These are phyloP conservation scores for Aphelidium insulamus DNA, from an alignment of 371 early-diverging fungal genomes.

Conservation along the genomic window DNA sequence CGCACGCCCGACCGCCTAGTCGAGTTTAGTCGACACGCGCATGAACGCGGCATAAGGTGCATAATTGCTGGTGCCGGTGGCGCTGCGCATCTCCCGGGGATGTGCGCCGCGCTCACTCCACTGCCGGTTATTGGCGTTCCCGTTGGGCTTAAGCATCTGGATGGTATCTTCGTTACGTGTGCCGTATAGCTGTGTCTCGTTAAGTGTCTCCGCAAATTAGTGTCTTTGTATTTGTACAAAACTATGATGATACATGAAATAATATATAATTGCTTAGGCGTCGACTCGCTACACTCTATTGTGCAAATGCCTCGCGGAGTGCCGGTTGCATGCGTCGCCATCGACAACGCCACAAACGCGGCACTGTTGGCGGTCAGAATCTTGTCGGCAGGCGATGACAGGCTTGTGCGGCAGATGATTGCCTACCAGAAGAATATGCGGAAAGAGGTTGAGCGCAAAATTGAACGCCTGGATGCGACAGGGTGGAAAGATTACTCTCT, in stretches of 20 bases:
- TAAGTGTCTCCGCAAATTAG: too few relatives aligned
- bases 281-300: slow-evolving; percentile 84
- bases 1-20: slow-evolving; percentile 83
- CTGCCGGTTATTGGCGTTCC: slow-evolving; percentile 94
- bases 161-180: too few relatives aligned
- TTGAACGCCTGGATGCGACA: slow-evolving; percentile 38
- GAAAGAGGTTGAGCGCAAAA: slow-evolving; percentile 57
- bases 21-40: slow-evolving; percentile 67
- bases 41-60: slow-evolving; percentile 67
- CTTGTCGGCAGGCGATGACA: slow-evolving; percentile 49
- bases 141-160: slow-evolving; percentile 67
- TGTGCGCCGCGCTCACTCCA: slow-evolving; percentile 90
- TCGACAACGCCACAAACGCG: slow-evolving; percentile 87
- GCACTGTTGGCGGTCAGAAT: slow-evolving; percentile 83
- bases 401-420: too few relatives aligned
- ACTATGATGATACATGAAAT: too few relatives aligned
- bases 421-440: slow-evolving; percentile 57
- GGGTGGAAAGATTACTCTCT: slow-evolving; percentile 44
- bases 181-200: too few relatives aligned
- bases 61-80: slow-evolving; percentile 96
- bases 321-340: slow-evolving; percentile 91
- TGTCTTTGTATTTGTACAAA: too few relatives aligned
- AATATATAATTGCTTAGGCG: too few relatives aligned
- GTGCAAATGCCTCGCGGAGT: slow-evolving; percentile 97
- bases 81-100: slow-evolving; percentile 92